phyloP scores from a whole-genome alignment of 2,329 filamentous ascomycete genomes.

The Orbilia blumenaviensis region DNA sequence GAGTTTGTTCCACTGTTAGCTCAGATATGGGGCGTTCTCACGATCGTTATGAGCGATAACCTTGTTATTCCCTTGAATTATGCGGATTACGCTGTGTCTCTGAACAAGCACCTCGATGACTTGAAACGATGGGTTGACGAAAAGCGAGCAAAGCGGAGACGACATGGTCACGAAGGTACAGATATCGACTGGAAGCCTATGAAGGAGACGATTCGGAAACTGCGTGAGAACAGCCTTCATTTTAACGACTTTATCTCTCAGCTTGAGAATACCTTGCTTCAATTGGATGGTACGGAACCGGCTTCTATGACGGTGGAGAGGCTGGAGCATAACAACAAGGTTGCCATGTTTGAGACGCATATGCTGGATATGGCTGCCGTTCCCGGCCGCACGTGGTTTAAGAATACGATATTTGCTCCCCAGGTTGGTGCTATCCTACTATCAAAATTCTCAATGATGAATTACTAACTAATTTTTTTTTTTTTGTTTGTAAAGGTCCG shows the following conservation, averaged over 20 bases:
- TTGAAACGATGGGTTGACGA: constrained; percentile 72
- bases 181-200: constrained; percentile 69
- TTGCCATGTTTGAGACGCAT: constrained; percentile 82
- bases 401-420: constrained; percentile 89
- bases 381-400: constrained; percentile 88
- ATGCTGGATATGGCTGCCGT: constrained; percentile 84
- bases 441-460: not conserved
- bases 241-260: constrained; percentile 77
- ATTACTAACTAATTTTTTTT: constrained; percentile 14
- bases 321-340: constrained; percentile 78
- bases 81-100: constrained; percentile 68
- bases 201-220: constrained; percentile 70
- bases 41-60: constrained; percentile 70
- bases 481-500: constrained; percentile 15
- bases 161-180: constrained; percentile 54
- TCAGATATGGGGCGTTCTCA: constrained; percentile 72
- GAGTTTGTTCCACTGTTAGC: constrained; percentile 81
- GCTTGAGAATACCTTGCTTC: constrained; percentile 78
- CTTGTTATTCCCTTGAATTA: constrained; percentile 73
- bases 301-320: constrained; percentile 73
- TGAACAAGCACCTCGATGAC: constrained; percentile 73
- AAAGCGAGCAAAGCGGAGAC: constrained; percentile 63
- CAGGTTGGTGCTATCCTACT: constrained; percentile 64
- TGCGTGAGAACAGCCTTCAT: constrained; percentile 65
- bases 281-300: constrained; percentile 78